phyloP scores from a whole-genome alignment of 495 filamentous ascomycete species.

The Hyaloscypha finlandica region DNA sequence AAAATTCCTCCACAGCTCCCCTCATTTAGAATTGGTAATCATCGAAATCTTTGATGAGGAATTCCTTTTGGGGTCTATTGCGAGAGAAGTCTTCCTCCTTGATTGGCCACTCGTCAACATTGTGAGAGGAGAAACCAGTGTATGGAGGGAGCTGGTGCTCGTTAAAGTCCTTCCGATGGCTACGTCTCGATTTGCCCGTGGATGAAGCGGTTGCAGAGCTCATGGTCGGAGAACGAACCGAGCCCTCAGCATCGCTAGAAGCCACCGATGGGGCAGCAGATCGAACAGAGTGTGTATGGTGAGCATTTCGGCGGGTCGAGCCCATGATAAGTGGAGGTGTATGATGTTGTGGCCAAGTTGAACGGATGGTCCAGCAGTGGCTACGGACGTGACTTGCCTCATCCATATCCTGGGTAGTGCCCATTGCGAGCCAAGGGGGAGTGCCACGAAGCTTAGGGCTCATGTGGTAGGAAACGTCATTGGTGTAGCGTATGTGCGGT shows the following conservation, averaged over 20 bases:
- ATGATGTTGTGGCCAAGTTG: slow-evolving; percentile 39
- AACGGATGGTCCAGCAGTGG: slow-evolving; percentile 56
- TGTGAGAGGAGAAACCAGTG: neutral
- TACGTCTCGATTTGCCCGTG: neutral
- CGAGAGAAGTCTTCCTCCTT: slow-evolving; percentile 10
- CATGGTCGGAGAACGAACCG: slow-evolving; percentile 9
- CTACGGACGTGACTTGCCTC: slow-evolving; percentile 59
- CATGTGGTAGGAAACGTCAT: slow-evolving; percentile 65
- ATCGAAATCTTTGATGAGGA: slow-evolving; percentile 26
- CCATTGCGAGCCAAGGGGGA: slow-evolving; percentile 57
- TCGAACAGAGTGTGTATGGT: neutral
- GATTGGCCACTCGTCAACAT: slow-evolving; percentile 28
- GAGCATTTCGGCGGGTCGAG: neutral
- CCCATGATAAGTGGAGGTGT: neutral
- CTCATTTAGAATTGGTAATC: slow-evolving; percentile 2
- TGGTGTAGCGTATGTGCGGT: slow-evolving; percentile 57
- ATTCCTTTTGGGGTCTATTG: slow-evolving; percentile 4
- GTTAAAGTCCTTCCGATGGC: neutral
- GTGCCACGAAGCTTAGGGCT: slow-evolving; percentile 57
- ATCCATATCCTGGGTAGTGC: slow-evolving; percentile 34
- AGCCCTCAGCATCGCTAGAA: slow-evolving; percentile 12
- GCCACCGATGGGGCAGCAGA: slow-evolving; percentile 6
- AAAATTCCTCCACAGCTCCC: neutral
- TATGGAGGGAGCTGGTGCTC: neutral
- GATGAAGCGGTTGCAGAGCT: neutral